A percentile compares a stretch with the other conserved stretches of the same genome.
Conservation (phyloP, 2,329 filamentous ascomycete species). For the Paraconiothyrium sp. region DNA sequence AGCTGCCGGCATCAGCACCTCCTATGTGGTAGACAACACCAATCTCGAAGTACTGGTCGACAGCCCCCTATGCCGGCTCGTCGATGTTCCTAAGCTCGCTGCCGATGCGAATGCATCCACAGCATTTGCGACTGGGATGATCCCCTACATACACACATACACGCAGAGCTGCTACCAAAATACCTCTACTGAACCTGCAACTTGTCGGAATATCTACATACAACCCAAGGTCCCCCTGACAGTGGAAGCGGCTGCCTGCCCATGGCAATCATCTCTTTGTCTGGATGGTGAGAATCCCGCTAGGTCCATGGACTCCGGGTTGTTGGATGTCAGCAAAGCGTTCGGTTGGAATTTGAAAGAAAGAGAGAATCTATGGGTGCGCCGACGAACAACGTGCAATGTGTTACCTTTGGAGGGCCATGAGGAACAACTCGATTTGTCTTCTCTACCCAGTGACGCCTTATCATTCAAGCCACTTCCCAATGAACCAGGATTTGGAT, state of each 20-base stretch:
- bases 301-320: slow-evolving; percentile 24
- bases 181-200: neutral
- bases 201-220: slow-evolving; percentile 13
- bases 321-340: slow-evolving; percentile 19
- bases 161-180: slow-evolving; percentile 13
- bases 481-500: neutral
- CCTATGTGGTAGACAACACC: slow-evolving; percentile 14
- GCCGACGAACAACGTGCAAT: slow-evolving; percentile 19
- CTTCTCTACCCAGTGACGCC: neutral
- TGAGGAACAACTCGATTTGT: neutral
- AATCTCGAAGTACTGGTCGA: slow-evolving; percentile 23
- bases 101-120: neutral
- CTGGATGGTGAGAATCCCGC: slow-evolving; percentile 6
- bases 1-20: slow-evolving; percentile 19
- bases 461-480: neutral
- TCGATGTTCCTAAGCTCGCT: neutral
- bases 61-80: slow-evolving; percentile 16
- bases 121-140: neutral
- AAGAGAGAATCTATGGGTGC: slow-evolving; percentile 17
- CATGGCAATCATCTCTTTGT: slow-evolving; percentile 18
- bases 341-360: slow-evolving; percentile 19
- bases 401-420: slow-evolving; percentile 8
- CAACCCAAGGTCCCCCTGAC: slow-evolving; percentile 8
- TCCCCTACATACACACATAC: slow-evolving; percentile 8
- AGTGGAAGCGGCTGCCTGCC: slow-evolving; percentile 1